Base-by-base conservation (phyloP, 371 early-diverging fungal species). In the Cokeromyces recurvatus region DNA sequence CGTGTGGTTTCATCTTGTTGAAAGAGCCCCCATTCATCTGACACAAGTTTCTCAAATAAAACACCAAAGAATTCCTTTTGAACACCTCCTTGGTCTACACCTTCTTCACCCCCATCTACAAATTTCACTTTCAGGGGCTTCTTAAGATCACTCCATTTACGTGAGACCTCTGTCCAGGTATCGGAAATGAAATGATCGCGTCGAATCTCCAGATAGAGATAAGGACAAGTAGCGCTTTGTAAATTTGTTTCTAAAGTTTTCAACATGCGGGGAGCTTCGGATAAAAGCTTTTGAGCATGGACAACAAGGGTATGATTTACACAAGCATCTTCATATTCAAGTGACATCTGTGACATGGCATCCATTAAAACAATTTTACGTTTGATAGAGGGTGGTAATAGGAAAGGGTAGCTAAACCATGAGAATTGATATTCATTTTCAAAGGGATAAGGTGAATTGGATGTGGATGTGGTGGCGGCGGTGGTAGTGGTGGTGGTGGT, bases 1-100 rank as follows among this genome's bases (percentile, higher is more conserved):
- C 74, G 66, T 0, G 84, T 79, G 31, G 84, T 81, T 3, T 86
- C 86, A 55, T 84, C 82, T 29, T 74, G 66, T 2, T 62, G 57
- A 50, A 84, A 84, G 40, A 84, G 61, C 10, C 82, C 84, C 55
- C 86, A 84, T 40, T 88, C 74, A 8, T 87, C 82, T 55, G 91
- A 86, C 58, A 94, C 82, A 19, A 97, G 69, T 38, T 95, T 90
- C 19, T 95, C 86, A 39, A 92, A 81, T 9, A 97, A 73, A 16
- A 95, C 82, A 50, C 88, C 78, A 62, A 95, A 93, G 86, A 93
- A 97, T 47, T 98, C 99, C 53, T 96, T 95, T 47, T 91, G 87
- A 6, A 98, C 78, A 1, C 99, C 99, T 14, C 99, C 99, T 43
- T 89, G 94, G 66, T 97, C 98, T 46, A 85, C 90, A 67, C 88